Percentiles rank a stretch among this genome's conserved stretches.
Conservation (phyloP, 108 stramenopile species). For the Schizochytrium sp. region DNA sequence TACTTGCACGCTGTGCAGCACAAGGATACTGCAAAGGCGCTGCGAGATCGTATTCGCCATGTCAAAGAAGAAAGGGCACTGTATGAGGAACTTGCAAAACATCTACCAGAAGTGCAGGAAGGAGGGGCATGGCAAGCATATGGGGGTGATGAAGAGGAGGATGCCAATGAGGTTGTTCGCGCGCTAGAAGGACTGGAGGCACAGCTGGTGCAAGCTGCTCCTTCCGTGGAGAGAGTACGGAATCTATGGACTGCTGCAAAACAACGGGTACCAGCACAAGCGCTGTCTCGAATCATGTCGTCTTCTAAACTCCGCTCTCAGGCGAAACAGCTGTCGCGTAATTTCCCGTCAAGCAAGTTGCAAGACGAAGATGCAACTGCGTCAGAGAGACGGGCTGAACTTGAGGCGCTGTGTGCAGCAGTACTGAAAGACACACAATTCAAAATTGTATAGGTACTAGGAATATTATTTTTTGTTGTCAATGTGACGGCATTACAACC, state of each 20-base stretch:
- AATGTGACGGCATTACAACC: too few relatives aligned
- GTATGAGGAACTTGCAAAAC: not conserved
- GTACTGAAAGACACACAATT: not conserved
- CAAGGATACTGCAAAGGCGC: not conserved
- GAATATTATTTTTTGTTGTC: too few relatives aligned
- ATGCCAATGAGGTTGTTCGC: not conserved
- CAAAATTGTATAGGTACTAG: too few relatives aligned
- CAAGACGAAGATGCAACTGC: not conserved
- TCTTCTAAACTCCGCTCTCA: not conserved
- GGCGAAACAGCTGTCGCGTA: not conserved
- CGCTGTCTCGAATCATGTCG: not conserved
- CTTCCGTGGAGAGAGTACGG: not conserved
- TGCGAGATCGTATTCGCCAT: not conserved
- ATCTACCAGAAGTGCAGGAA: conserved; percentile 1
- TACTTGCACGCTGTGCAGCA: conserved; percentile 15
- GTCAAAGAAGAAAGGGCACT: not conserved
- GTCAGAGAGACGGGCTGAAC: not conserved
- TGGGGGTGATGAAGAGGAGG: not conserved
- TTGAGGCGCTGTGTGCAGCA: conserved; percentile 12
- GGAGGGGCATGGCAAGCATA: not conserved
- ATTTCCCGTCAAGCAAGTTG: not conserved
- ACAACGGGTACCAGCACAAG: not conserved
- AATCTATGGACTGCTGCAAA: not conserved
- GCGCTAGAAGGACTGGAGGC: too few relatives aligned
- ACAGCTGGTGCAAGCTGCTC: too few relatives aligned